phyloP scores from a whole-genome alignment of 2,329 filamentous ascomycete genomes.

The Aspergillus novoparasiticus region DNA sequence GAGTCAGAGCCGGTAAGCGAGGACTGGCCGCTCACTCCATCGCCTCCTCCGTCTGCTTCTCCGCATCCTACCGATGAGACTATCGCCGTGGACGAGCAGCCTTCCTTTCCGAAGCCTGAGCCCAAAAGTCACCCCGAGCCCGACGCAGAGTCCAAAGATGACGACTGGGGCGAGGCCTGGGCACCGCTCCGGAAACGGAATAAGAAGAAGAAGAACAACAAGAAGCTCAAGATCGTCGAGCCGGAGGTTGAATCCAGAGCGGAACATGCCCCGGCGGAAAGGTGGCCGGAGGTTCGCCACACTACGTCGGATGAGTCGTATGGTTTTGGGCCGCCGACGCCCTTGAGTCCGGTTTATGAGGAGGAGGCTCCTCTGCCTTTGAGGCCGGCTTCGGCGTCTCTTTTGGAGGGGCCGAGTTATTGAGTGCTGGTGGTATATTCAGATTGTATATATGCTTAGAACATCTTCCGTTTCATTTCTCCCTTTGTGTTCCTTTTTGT shows the following conservation, averaged over 20 bases:
- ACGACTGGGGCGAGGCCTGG: background rate
- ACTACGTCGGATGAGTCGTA: slow-evolving; percentile 1
- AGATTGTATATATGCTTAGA: background rate
- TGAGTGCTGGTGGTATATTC: background rate
- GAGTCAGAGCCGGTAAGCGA: background rate
- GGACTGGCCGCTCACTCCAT: background rate
- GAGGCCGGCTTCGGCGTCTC: background rate
- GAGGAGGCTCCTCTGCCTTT: background rate
- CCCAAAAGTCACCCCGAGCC: background rate
- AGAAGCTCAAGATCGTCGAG: background rate
- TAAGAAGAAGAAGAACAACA: slow-evolving; percentile 1
- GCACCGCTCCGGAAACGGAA: background rate
- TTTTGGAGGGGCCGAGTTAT: background rate
- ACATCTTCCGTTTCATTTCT: background rate
- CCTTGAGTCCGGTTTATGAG: slow-evolving; percentile 1
- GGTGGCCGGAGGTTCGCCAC: background rate
- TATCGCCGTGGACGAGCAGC: background rate
- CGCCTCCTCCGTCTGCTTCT: background rate
- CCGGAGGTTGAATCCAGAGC: background rate
- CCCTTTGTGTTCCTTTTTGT: background rate
- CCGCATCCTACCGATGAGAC: background rate
- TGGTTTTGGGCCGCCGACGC: background rate
- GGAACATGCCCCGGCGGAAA: background rate
- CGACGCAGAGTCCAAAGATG: background rate
- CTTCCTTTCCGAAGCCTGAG: background rate